Conservation (phyloP, 768 basidiomycete genomes). For the Udeniomyces megalosporus region DNA sequence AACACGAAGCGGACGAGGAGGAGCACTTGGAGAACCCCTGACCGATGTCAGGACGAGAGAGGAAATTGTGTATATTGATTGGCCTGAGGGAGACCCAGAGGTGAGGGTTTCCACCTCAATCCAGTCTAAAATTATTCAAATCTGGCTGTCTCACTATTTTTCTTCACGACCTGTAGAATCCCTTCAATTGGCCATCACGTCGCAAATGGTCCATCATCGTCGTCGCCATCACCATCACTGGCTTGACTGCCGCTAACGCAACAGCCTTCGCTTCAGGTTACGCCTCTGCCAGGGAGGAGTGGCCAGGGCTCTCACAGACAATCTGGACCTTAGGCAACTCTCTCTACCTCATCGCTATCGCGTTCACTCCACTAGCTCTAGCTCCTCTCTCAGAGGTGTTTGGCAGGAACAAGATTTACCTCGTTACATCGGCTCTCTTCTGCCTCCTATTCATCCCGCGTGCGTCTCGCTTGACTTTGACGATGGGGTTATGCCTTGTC, state of each 20-base stretch:
- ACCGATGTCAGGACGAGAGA: conserved; percentile 13
- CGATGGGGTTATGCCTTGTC: conserved; percentile 24
- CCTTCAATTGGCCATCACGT: conserved; percentile 23
- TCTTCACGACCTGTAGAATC: conserved; percentile 19
- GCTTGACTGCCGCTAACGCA: conserved; percentile 11
- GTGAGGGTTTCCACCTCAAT: conserved; percentile 15
- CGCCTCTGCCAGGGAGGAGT: not conserved
- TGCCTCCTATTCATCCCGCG: conserved; percentile 20
- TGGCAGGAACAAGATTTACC: conserved; percentile 25
- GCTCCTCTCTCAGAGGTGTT: conserved; percentile 24
- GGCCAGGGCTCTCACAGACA: not conserved
- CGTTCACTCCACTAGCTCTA: conserved; percentile 23
- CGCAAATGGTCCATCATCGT: conserved; percentile 22
- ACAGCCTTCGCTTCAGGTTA: conserved; percentile 1
- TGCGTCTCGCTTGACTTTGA: conserved; percentile 19
- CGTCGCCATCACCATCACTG: conserved; percentile 19
- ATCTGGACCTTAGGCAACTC: conserved; percentile 5
- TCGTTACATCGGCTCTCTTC: conserved; percentile 9
- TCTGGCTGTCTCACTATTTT: not conserved
- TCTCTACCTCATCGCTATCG: conserved; percentile 20
- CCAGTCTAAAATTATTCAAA: not conserved
- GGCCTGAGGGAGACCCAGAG: conserved; percentile 24
- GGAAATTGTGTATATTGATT: conserved; percentile 25
- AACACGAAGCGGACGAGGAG: conserved; percentile 2
- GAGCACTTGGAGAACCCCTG: conserved; percentile 3